Evolutionary conservation across 371 early-diverging fungal species (phyloP).

Genomic region (Rhizopus sp.): DNA sequence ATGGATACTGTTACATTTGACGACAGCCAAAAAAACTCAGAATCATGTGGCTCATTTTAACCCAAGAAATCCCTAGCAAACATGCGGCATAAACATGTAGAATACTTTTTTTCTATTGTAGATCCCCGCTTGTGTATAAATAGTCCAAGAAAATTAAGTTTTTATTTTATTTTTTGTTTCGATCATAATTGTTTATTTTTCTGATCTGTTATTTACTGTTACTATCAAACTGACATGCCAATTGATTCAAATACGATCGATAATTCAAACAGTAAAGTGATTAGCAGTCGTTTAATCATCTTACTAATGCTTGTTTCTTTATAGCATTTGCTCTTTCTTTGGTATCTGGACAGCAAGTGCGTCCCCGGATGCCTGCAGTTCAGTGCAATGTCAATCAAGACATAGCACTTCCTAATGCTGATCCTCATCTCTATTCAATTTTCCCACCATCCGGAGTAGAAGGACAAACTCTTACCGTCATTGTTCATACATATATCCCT

Average conservation of each 20-base stretch:
- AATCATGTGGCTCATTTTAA: no score
- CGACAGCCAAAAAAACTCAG: no score
- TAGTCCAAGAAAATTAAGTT: not conserved
- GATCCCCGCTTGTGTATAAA: constrained; percentile 9
- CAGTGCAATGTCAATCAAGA: not conserved
- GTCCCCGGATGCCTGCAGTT: not conserved
- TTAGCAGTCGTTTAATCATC: not conserved
- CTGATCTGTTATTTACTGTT: not conserved
- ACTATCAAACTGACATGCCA: not conserved
- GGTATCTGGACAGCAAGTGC: constrained; percentile 2
- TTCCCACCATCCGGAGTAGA: not conserved
- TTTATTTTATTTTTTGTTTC: constrained; percentile 1
- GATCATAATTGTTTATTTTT: not conserved
- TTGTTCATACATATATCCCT: not conserved
- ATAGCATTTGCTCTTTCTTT: not conserved
- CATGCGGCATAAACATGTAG: no score
- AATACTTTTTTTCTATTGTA: not conserved
- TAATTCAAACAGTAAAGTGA: not conserved
- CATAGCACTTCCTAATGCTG: not conserved
- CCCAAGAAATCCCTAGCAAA: no score
- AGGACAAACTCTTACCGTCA: not conserved
- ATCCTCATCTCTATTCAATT: not conserved
- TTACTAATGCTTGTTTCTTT: not conserved
- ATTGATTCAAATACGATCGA: not conserved
- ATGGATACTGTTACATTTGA: no score